These are phyloP conservation scores for Papiliotrema fonsecae DNA, from an alignment of 1,284 basidiomycete genomes.

Conservation along the genomic window DNA sequence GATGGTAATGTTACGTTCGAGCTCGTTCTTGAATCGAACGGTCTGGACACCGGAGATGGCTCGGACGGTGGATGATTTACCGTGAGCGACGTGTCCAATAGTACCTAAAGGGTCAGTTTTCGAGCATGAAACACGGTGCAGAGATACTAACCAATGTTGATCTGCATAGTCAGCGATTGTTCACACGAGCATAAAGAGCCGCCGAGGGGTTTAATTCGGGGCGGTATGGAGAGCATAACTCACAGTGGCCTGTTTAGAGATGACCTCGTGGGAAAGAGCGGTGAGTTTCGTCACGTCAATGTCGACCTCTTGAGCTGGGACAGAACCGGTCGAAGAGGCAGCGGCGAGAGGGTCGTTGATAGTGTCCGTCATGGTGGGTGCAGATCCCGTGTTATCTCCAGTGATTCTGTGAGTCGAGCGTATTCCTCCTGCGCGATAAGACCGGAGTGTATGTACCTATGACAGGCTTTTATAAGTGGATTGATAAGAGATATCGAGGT, in stretches of 20 bases:
- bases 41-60: conserved; percentile 99
- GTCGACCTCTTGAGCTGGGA: conserved; percentile 50
- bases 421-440: no score
- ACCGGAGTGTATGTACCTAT: no score
- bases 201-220: neutral
- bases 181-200: conserved; percentile 1
- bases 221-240: conserved; percentile 9
- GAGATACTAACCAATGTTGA: conserved; percentile 42
- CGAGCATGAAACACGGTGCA: neutral
- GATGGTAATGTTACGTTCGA: conserved; percentile 97
- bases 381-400: no score
- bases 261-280: conserved; percentile 91
- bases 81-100: conserved; percentile 96
- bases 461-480: no score
- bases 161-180: conserved; percentile 20
- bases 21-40: conserved; percentile 97
- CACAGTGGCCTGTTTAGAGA: conserved; percentile 84
- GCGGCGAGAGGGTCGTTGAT: conserved; percentile 40
- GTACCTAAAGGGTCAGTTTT: conserved; percentile 56
- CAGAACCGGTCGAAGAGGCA: conserved; percentile 18
- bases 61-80: conserved; percentile 98
- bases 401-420: neutral
- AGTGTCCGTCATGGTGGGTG: conserved; percentile 17
- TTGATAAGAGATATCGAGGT: no score
- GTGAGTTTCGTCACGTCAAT: conserved; percentile 77